Evolutionary conservation across 345 rosid species (phyloP).

Genomic region (Nephelium lappaceum): DNA sequence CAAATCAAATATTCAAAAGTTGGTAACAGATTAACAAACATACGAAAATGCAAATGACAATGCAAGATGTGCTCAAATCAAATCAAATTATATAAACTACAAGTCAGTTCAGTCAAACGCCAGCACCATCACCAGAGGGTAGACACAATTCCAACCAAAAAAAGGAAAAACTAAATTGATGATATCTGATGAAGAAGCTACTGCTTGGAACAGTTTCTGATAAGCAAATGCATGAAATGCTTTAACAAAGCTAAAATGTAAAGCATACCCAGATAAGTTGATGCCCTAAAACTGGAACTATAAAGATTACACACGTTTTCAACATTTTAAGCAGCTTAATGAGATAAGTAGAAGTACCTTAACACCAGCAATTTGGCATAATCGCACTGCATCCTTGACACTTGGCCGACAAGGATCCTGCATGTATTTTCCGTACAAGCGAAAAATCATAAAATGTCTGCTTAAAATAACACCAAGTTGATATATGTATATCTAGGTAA

Average conservation of each 20-base stretch:
- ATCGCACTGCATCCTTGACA: constrained; percentile 69
- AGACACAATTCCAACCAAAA: not conserved
- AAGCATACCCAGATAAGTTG: not conserved
- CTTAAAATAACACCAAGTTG: not conserved
- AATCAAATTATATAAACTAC: no score
- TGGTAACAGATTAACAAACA: not conserved
- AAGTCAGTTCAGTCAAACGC: not conserved
- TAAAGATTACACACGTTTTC: not conserved
- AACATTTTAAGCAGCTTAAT: not conserved
- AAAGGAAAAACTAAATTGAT: no score
- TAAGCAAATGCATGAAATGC: not conserved
- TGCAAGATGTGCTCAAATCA: not conserved
- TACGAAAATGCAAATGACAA: not conserved
- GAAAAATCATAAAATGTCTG: not conserved
- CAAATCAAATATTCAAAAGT: not conserved
- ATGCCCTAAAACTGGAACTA: not conserved
- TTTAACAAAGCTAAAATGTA: not conserved
- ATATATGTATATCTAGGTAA: not conserved
- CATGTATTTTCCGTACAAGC: constrained; percentile 22
- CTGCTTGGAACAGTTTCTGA: not conserved
- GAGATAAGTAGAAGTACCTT: constrained; percentile 51
- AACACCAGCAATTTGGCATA: constrained; percentile 89
- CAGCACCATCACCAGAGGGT: not conserved
- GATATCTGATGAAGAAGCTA: not conserved
- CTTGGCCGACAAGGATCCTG: constrained; percentile 98